These are phyloP conservation scores for Russula emetica DNA, from an alignment of 768 basidiomycete genomes.

Conservation along the genomic window DNA sequence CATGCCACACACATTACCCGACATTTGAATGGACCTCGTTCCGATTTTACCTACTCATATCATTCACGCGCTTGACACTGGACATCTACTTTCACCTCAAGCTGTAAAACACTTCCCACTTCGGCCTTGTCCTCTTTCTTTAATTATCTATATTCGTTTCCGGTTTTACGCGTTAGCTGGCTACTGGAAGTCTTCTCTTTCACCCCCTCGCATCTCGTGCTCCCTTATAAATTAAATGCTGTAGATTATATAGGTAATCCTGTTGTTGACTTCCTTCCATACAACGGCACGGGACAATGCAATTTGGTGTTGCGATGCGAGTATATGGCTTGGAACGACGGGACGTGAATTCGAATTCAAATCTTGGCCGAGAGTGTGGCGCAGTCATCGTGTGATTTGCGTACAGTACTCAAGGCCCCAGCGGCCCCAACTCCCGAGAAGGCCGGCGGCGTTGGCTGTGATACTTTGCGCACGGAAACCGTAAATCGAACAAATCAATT, in stretches of 20 bases:
- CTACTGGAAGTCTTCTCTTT: not conserved
- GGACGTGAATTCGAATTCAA: no score
- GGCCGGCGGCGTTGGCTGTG: not conserved
- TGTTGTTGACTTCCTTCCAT: not conserved
- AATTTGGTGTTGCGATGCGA: not conserved
- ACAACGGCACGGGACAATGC: not conserved
- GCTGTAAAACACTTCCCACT: slow-evolving; percentile 10
- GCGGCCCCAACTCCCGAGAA: not conserved
- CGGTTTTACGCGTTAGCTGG: not conserved
- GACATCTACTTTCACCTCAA: slow-evolving; percentile 8
- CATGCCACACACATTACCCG: not conserved
- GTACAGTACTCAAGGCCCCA: not conserved
- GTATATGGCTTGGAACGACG: not conserved
- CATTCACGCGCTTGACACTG: not conserved
- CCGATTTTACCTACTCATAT: not conserved
- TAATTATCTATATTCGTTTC: not conserved
- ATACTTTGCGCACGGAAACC: not conserved
- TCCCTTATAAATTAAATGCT: slow-evolving; percentile 6
- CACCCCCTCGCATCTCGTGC: not conserved
- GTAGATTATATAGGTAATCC: slow-evolving; percentile 4
- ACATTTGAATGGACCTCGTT: not conserved
- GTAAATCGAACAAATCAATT: not conserved
- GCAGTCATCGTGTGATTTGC: not conserved
- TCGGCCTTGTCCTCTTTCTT: not conserved
- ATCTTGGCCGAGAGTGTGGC: not conserved